Conservation (phyloP, 768 basidiomycete genomes). For the Calvatia gigantea region DNA sequence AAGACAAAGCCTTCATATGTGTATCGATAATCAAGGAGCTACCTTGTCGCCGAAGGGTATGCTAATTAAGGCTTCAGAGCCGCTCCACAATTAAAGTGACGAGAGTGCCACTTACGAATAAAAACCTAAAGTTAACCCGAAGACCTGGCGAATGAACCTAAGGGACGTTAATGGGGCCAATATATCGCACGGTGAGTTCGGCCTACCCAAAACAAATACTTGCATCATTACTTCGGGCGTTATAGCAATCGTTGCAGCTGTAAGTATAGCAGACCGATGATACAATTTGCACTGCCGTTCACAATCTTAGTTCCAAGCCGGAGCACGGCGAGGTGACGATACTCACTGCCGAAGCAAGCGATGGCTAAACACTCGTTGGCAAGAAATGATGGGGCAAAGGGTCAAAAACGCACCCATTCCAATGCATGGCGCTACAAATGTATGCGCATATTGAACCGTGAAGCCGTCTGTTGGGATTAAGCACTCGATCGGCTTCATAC, state of each 20-base stretch:
- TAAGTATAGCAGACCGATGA: conserved; percentile 36
- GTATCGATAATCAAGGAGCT: not conserved
- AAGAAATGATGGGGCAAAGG: not conserved
- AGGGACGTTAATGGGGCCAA: not conserved
- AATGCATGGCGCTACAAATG: conserved; percentile 33
- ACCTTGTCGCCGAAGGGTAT: conserved; percentile 35
- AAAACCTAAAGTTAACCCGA: conserved; percentile 34
- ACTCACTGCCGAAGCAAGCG: conserved; percentile 35
- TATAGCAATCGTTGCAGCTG: conserved; percentile 37
- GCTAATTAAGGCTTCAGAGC: conserved; percentile 14
- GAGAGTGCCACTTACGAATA: conserved; percentile 27
- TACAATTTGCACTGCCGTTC: conserved; percentile 29
- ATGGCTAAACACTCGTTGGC: conserved; percentile 20
- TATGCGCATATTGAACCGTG: conserved; percentile 31
- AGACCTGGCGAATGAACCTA: conserved; percentile 34
- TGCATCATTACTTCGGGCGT: conserved; percentile 32
- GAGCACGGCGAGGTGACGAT: not conserved
- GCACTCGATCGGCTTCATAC: not conserved
- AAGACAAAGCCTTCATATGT: not conserved
- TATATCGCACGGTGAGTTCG: not conserved
- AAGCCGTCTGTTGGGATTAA: conserved; percentile 25
- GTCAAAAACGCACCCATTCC: conserved; percentile 30
- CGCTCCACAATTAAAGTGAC: not conserved
- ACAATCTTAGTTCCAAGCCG: not conserved
- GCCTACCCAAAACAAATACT: conserved; percentile 36